Evolutionary conservation across 495 filamentous ascomycete species (phyloP).

Genomic region (Entonaema liquescens): DNA sequence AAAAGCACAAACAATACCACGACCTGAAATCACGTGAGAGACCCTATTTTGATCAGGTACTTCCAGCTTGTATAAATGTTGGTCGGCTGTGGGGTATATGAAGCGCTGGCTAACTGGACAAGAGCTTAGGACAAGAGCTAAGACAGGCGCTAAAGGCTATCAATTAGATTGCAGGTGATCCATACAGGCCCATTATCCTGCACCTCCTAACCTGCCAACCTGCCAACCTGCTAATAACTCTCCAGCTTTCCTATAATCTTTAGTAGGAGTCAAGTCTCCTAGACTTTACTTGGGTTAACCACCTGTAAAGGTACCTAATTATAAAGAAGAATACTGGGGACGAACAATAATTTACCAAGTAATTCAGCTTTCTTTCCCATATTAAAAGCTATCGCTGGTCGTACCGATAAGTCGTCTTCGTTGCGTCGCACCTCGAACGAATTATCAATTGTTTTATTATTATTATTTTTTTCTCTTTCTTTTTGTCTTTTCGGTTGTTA

Average conservation of each 20-base stretch:
- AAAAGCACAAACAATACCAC: too few relatives aligned
- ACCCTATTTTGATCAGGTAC: conserved; percentile 8
- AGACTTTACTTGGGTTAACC: background rate
- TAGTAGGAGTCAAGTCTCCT: conserved; percentile 7
- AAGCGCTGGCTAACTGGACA: conserved; percentile 21
- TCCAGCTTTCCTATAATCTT: conserved; percentile 1
- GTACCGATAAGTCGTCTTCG: background rate
- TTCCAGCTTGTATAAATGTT: background rate
- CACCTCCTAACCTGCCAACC: background rate
- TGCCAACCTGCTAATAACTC: background rate
- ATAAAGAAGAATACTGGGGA: background rate
- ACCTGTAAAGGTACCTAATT: conserved; percentile 1
- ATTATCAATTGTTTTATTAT: conserved; percentile 7
- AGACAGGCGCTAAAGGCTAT: conserved; percentile 29
- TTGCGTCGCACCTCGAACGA: conserved; percentile 3
- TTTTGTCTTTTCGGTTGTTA: background rate
- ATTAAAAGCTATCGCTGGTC: background rate
- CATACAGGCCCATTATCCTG: conserved; percentile 15
- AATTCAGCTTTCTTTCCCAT: background rate
- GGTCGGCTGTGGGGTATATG: conserved; percentile 24
- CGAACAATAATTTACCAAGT: background rate
- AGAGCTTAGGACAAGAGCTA: conserved; percentile 11
- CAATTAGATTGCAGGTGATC: conserved; percentile 38
- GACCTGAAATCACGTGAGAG: conserved; percentile 8
- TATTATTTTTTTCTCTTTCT: background rate